Conservation (phyloP, 1,139 yeast species). For the Blastobotrys malaysiensis region DNA sequence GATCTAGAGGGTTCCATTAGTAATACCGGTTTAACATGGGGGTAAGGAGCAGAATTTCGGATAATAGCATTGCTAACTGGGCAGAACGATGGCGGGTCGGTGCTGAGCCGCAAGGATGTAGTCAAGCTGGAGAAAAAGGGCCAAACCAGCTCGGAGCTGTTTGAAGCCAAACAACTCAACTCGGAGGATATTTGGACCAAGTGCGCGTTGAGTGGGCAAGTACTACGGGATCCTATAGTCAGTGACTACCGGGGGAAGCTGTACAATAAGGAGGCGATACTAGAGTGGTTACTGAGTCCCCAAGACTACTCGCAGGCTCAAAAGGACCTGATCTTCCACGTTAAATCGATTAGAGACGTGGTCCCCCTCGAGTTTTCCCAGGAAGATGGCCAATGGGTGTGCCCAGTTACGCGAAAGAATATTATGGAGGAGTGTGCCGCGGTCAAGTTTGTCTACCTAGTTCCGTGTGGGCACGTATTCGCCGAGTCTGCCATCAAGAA, state of each 20-base stretch:
- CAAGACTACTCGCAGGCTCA: slow-evolving; percentile 28
- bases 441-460: slow-evolving; percentile 42
- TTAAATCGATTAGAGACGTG: slow-evolving; percentile 46
- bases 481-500: slow-evolving; percentile 39
- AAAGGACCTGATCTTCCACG: slow-evolving; percentile 36
- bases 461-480: slow-evolving; percentile 52
- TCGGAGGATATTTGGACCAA: slow-evolving; percentile 37
- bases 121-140: slow-evolving; percentile 26
- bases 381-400: slow-evolving; percentile 38
- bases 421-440: slow-evolving; percentile 33
- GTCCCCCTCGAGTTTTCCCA: slow-evolving; percentile 37
- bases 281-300: slow-evolving; percentile 50
- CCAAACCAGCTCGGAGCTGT: slow-evolving; percentile 25
- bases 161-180: slow-evolving; percentile 25
- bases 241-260: slow-evolving; percentile 68
- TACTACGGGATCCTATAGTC: slow-evolving; percentile 48
- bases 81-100: slow-evolving; percentile 49
- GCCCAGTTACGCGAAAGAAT: slow-evolving; percentile 47
- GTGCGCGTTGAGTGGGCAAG: slow-evolving; percentile 41
- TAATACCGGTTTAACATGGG: slow-evolving; percentile 7
- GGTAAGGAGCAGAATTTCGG: slow-evolving; percentile 3
- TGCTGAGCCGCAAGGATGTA: slow-evolving; percentile 43
- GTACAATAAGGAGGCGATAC: slow-evolving; percentile 61
- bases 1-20: neutral
- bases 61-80: neutral